Percentiles rank a stretch among this genome's conserved stretches.
phyloP scores from a whole-genome alignment of 192 early-diverging fungal species.

The Coemansia sp. region DNA sequence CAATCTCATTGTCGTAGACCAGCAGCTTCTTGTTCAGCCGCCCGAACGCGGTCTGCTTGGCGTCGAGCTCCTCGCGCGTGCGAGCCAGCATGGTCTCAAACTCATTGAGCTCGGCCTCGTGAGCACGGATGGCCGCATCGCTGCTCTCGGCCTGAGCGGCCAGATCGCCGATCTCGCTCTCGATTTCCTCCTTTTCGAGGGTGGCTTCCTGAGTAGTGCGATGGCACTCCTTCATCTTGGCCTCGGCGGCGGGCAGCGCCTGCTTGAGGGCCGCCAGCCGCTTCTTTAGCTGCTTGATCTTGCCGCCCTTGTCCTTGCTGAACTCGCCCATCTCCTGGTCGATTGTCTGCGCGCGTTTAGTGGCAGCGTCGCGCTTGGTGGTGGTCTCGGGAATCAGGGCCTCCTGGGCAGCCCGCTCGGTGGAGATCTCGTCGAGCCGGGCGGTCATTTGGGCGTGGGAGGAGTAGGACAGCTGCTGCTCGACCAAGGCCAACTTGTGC shows the following conservation, averaged over 20 bases:
- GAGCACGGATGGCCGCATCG: constrained; percentile 36
- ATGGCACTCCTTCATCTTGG: constrained; percentile 37
- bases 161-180: constrained; percentile 35
- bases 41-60: constrained; percentile 53
- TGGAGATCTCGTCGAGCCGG: constrained; percentile 24
- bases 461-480: constrained; percentile 74
- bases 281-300: constrained; percentile 76
- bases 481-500: constrained; percentile 70
- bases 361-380: constrained; percentile 45
- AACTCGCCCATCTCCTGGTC: constrained; percentile 89
- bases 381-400: constrained; percentile 52
- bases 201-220: constrained; percentile 33
- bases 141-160: constrained; percentile 18
- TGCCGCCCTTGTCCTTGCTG: constrained; percentile 77
- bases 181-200: constrained; percentile 43
- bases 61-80: constrained; percentile 44
- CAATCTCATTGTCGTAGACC: constrained; percentile 74
- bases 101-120: constrained; percentile 42
- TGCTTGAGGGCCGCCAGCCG: constrained; percentile 61
- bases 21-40: constrained; percentile 60
- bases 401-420: constrained; percentile 53
- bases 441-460: constrained; percentile 59
- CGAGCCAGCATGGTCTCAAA: constrained; percentile 47
- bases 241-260: constrained; percentile 53
- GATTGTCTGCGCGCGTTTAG: constrained; percentile 54